Conservation (phyloP, 176 grass and related monocot genomes). For the Tuctoria greenei region DNA sequence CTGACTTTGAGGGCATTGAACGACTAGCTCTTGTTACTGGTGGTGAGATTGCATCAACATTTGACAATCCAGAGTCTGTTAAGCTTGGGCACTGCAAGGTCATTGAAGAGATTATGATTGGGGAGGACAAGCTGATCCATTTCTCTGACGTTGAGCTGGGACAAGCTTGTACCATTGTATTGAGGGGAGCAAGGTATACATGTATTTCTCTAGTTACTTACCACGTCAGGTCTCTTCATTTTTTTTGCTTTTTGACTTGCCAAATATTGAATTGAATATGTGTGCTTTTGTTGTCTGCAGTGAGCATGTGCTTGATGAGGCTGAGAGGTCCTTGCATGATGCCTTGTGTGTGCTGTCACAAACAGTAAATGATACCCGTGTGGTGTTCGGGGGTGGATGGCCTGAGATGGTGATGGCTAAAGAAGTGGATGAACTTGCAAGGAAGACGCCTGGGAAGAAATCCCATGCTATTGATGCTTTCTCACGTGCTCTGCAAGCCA, state of each 20-base stretch:
- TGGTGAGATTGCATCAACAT: conserved; percentile 94
- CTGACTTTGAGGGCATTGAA: conserved; percentile 97
- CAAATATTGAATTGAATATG: neutral
- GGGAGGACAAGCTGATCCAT: conserved; percentile 86
- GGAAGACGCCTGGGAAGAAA: conserved; percentile 89
- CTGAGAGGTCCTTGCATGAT: conserved; percentile 94
- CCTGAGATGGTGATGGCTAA: conserved; percentile 95
- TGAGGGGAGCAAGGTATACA: conserved; percentile 83
- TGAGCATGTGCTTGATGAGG: conserved; percentile 91
- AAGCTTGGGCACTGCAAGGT: conserved; percentile 95
- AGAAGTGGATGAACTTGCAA: conserved; percentile 85
- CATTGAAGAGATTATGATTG: conserved; percentile 99
- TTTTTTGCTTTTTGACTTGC: neutral
- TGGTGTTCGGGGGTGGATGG: conserved; percentile 92
- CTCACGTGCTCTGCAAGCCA: conserved; percentile 75
- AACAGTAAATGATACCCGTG: conserved; percentile 85
- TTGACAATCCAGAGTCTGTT: conserved; percentile 94
- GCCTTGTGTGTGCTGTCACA: conserved; percentile 89
- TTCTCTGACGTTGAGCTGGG: conserved; percentile 88
- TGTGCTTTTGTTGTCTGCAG: conserved; percentile 42
- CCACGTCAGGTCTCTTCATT: neutral
- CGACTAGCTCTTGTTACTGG: conserved; percentile 86
- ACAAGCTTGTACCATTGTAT: conserved; percentile 92
- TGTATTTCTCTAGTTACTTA: neutral
- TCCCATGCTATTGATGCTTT: conserved; percentile 91